Evolutionary conservation across 805 yeast species (phyloP).

Genomic region (Kazachstania viticola): DNA sequence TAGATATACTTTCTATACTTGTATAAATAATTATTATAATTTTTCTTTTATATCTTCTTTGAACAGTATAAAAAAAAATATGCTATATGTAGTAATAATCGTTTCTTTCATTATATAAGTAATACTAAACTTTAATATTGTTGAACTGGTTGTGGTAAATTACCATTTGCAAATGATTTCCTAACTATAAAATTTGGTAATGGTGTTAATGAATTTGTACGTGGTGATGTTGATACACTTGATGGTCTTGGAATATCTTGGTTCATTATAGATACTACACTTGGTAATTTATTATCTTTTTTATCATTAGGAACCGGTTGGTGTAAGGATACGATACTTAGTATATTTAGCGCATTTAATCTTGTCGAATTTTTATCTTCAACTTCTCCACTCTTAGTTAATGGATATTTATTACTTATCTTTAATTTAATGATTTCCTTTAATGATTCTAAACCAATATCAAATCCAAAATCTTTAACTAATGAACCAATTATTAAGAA

Average conservation of each 20-base stretch:
- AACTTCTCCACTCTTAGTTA: not conserved
- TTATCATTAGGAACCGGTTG: conserved; percentile 4
- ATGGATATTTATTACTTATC: conserved; percentile 1
- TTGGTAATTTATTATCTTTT: not conserved
- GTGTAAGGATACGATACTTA: conserved; percentile 24
- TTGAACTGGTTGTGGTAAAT: conserved; percentile 23
- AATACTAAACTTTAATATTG: conserved; percentile 22
- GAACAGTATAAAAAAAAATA: too few relatives aligned
- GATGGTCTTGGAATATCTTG: conserved; percentile 2
- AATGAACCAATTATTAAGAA: conserved; percentile 46
- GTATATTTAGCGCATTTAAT: conserved; percentile 20
- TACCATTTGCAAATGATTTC: conserved; percentile 18
- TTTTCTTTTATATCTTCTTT: conserved; percentile 6
- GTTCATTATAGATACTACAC: too few relatives aligned
- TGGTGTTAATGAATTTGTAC: not conserved
- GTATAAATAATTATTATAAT: too few relatives aligned
- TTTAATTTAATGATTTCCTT: conserved; percentile 39
- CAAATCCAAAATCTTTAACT: conserved; percentile 73
- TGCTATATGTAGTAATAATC: too few relatives aligned
- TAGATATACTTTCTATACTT: too few relatives aligned
- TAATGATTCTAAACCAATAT: conserved; percentile 48
- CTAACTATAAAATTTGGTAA: conserved; percentile 6
- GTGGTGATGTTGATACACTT: not conserved
- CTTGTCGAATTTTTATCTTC: too few relatives aligned
- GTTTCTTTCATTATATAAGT: too few relatives aligned